Percentiles rank a stretch among this genome's conserved stretches.
Evolutionary conservation across 805 yeast genomes (phyloP).

Genomic region (Wickerhamomyces queroliae): DNA sequence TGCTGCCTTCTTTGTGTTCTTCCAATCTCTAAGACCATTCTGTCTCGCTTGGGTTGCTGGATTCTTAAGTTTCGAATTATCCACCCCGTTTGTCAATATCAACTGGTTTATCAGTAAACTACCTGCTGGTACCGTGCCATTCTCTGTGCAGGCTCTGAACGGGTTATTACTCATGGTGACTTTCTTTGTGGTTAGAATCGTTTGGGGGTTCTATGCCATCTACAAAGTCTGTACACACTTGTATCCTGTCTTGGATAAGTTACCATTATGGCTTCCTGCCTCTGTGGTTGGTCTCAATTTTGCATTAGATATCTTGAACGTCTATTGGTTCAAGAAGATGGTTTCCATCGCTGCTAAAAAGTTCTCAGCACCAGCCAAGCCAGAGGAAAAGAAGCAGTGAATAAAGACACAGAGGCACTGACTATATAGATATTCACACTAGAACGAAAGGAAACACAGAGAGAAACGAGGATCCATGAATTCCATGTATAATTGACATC

Average conservation of each 20-base stretch:
- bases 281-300: constrained; percentile 52
- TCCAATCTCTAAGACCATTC: constrained; percentile 60
- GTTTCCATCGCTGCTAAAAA: constrained; percentile 60
- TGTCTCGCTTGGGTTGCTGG: constrained; percentile 78
- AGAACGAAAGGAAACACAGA: background rate
- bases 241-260: constrained; percentile 33
- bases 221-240: constrained; percentile 41
- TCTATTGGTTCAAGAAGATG: constrained; percentile 90
- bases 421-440: background rate
- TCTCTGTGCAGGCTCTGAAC: constrained; percentile 49
- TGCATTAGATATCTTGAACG: constrained; percentile 60
- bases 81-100: constrained; percentile 91
- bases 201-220: constrained; percentile 85
- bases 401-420: background rate
- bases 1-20: constrained; percentile 74
- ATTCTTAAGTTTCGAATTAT: constrained; percentile 78
- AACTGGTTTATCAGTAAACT: constrained; percentile 86
- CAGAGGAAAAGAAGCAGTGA: constrained; percentile 1
- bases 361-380: constrained; percentile 11
- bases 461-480: no score
- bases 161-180: constrained; percentile 64
- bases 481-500: no score
- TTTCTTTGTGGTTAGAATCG: constrained; percentile 73
- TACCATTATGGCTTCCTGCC: constrained; percentile 42
- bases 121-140: constrained; percentile 61